phyloP scores from a whole-genome alignment of 208 protist genomes.

The Borovskyia barvae region DNA sequence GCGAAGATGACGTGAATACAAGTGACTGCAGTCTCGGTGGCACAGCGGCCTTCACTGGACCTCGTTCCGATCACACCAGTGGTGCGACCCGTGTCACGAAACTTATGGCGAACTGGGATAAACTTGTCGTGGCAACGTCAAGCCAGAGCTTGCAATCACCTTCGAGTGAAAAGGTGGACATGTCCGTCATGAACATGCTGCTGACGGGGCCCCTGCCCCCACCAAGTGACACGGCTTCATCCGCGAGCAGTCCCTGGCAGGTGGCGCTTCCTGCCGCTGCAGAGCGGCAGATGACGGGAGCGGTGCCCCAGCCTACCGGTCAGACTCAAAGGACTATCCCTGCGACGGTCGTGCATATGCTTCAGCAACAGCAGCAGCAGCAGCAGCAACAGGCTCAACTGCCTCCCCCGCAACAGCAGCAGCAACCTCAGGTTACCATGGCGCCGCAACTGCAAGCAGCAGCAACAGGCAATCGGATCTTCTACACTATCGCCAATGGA shows the following conservation, averaged over 20 bases:
- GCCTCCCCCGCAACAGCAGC: constrained; percentile 3
- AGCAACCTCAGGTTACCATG: constrained; percentile 2
- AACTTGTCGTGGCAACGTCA: not conserved
- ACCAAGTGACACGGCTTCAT: too few species aligned
- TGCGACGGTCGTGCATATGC: too few species aligned
- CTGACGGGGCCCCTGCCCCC: not conserved
- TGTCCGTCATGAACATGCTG: constrained; percentile 8
- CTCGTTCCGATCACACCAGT: too few species aligned
- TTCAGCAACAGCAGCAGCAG: constrained; percentile 4
- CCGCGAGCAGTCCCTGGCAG: too few species aligned
- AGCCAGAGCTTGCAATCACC: not conserved
- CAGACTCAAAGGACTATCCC: too few species aligned
- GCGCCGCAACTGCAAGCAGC: not conserved
- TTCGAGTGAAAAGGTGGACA: not conserved
- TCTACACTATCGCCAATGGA: constrained; percentile 22
- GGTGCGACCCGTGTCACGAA: not conserved
- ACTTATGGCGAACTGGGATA: not conserved
- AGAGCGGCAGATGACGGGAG: too few species aligned
- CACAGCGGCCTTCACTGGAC: too few species aligned
- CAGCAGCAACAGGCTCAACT: constrained; percentile 1
- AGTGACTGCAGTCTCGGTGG: too few species aligned
- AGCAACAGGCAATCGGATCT: constrained; percentile 10
- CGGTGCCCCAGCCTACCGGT: too few species aligned
- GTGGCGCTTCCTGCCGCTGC: too few species aligned
- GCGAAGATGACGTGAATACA: not conserved